phyloP scores from a whole-genome alignment of 805 yeast genomes.

The Blastobotrys attinorum region DNA sequence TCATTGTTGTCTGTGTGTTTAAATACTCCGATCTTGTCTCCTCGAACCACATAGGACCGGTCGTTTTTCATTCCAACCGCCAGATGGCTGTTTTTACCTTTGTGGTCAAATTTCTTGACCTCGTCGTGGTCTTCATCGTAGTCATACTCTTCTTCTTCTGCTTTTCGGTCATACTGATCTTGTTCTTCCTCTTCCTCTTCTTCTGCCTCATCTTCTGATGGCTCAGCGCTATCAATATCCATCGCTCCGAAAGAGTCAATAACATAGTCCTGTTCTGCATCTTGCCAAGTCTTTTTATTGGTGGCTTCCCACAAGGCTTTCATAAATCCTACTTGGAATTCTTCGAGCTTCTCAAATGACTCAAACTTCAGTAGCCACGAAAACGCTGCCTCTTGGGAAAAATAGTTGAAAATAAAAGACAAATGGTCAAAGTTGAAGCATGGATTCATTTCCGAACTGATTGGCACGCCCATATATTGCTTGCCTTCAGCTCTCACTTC shows the following conservation, averaged over 20 bases:
- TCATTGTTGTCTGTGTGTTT: conserved; percentile 44
- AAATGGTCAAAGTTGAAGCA: conserved; percentile 49
- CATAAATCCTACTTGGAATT: conserved; percentile 48
- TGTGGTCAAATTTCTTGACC: conserved; percentile 19
- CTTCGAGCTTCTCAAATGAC: conserved; percentile 32
- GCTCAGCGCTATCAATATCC: conserved; percentile 30
- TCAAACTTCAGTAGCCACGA: conserved; percentile 61
- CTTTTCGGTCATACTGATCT: conserved; percentile 30
- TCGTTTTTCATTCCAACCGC: conserved; percentile 65
- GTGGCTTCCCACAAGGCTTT: conserved; percentile 53
- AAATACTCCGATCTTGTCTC: conserved; percentile 74
- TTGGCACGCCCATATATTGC: conserved; percentile 32
- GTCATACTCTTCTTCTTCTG: conserved; percentile 27
- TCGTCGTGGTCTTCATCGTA: conserved; percentile 23
- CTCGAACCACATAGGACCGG: conserved; percentile 73
- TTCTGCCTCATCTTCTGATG: conserved; percentile 33
- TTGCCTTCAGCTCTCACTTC: conserved; percentile 32
- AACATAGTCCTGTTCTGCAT: conserved; percentile 48
- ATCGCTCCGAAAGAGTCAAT: conserved; percentile 43
- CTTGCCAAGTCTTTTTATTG: conserved; percentile 45
- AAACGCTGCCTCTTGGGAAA: conserved; percentile 32
- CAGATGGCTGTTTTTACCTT: conserved; percentile 52
- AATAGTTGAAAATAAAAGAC: conserved; percentile 61
- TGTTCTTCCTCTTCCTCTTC: conserved; percentile 26
- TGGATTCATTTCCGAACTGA: conserved; percentile 52